Evolutionary conservation across 768 basidiomycete genomes (phyloP).

Genomic region (Lactarius deliciosus): DNA sequence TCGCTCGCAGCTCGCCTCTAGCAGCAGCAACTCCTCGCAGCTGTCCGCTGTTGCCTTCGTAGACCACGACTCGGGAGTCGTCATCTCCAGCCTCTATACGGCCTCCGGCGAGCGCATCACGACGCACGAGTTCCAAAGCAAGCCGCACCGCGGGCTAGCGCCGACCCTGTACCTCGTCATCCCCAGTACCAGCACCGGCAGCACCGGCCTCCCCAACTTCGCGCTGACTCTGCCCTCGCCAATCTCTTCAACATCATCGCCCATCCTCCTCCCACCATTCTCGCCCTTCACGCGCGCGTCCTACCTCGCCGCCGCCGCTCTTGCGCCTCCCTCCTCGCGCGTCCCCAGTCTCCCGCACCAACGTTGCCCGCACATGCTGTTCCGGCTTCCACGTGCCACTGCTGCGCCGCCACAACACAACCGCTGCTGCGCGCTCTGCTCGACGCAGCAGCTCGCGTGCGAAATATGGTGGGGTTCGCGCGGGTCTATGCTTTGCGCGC

Average conservation of each 20-base stretch:
- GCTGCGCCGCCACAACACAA: not conserved
- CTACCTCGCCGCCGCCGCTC: not conserved
- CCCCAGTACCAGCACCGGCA: not conserved
- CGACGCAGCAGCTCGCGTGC: constrained; percentile 13
- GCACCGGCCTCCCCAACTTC: not conserved
- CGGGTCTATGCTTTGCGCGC: not conserved
- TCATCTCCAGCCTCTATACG: constrained; percentile 1
- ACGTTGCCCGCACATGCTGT: constrained; percentile 4
- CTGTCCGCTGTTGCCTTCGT: not conserved
- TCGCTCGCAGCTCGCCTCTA: not conserved
- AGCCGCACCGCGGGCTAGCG: not conserved
- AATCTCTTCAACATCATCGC: not conserved
- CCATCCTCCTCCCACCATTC: not conserved
- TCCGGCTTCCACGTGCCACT: not conserved
- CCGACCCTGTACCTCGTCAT: constrained; percentile 8
- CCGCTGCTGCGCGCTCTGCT: not conserved
- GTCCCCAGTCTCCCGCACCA: constrained; percentile 14
- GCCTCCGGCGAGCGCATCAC: constrained; percentile 12
- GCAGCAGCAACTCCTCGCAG: not conserved
- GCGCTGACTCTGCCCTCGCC: not conserved
- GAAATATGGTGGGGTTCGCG: constrained; percentile 12
- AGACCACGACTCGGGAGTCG: constrained; percentile 17
- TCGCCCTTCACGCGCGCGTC: not conserved
- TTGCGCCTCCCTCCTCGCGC: not conserved
- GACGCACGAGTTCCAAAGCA: constrained; percentile 1